Evolutionary conservation across 352 stramenopile genomes (phyloP).

Genomic region (Phytophthora ohioensis): DNA sequence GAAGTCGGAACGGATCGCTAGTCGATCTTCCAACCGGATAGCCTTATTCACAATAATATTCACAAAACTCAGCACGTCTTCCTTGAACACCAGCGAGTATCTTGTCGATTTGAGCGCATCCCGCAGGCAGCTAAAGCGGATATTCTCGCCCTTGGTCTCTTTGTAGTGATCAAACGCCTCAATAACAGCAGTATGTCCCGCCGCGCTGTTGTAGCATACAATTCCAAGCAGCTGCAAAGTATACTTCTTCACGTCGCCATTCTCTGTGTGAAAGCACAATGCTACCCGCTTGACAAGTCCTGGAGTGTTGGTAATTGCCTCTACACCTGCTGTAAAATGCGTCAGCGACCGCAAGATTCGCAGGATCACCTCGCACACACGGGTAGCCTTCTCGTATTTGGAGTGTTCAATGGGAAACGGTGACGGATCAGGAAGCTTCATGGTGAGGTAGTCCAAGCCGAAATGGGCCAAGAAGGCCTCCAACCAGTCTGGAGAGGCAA

Average conservation of each 20-base stretch:
- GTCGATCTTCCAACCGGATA: constrained; percentile 80
- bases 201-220: constrained; percentile 90
- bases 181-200: constrained; percentile 79
- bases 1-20: constrained; percentile 87
- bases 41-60: constrained; percentile 93
- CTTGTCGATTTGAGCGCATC: constrained; percentile 85
- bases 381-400: constrained; percentile 84
- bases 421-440: constrained; percentile 87
- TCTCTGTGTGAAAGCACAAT: constrained; percentile 88
- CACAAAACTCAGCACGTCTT: constrained; percentile 89
- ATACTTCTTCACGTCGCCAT: constrained; percentile 84
- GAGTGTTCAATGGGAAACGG: constrained; percentile 82
- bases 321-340: constrained; percentile 81
- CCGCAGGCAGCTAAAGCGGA: constrained; percentile 84
- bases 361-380: constrained; percentile 79
- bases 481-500: constrained; percentile 78
- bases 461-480: constrained; percentile 80
- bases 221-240: constrained; percentile 85
- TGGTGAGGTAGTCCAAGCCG: constrained; percentile 85
- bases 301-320: constrained; percentile 83
- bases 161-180: constrained; percentile 88
- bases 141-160: constrained; percentile 80
- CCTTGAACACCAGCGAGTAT: constrained; percentile 90
- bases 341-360: constrained; percentile 81
- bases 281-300: constrained; percentile 83